These are phyloP conservation scores for Fusarium compactum DNA, from an alignment of 2,329 filamentous ascomycete genomes.

Conservation along the genomic window DNA sequence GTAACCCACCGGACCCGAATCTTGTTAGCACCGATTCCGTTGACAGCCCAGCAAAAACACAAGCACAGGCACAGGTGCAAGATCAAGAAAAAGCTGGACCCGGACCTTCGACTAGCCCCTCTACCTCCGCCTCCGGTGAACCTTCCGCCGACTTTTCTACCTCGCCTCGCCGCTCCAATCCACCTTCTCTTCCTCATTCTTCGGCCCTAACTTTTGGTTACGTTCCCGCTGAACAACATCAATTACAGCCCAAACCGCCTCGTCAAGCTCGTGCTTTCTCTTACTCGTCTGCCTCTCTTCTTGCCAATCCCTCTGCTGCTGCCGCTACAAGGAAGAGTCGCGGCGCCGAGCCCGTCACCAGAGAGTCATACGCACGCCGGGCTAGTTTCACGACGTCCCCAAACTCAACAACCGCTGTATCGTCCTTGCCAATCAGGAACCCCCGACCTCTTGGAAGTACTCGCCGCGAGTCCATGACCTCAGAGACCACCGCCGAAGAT, in stretches of 20 bases:
- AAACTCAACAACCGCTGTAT: conserved; percentile 54
- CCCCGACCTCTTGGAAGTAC: conserved; percentile 57
- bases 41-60: conserved; percentile 34
- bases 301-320: conserved; percentile 60
- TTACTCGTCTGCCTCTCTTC: conserved; percentile 50
- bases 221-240: conserved; percentile 17
- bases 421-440: conserved; percentile 50
- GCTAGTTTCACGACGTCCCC: conserved; percentile 71
- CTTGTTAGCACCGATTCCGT: conserved; percentile 42
- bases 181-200: conserved; percentile 31
- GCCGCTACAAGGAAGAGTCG: conserved; percentile 65
- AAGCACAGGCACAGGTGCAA: conserved; percentile 20
- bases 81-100: conserved; percentile 1
- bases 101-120: conserved; percentile 42
- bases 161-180: conserved; percentile 37
- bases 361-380: conserved; percentile 67
- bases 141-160: conserved; percentile 47
- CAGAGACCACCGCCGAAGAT: conserved; percentile 57
- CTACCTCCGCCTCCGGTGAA: conserved; percentile 45
- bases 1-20: conserved; percentile 42
- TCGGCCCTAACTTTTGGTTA: conserved; percentile 32
- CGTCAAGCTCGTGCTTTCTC: conserved; percentile 41
- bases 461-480: conserved; percentile 58
- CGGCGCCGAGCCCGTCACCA: conserved; percentile 70
- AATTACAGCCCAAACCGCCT: conserved; percentile 24